Conservation (phyloP, 495 filamentous ascomycete species). For the Tuber melanosporum region DNA sequence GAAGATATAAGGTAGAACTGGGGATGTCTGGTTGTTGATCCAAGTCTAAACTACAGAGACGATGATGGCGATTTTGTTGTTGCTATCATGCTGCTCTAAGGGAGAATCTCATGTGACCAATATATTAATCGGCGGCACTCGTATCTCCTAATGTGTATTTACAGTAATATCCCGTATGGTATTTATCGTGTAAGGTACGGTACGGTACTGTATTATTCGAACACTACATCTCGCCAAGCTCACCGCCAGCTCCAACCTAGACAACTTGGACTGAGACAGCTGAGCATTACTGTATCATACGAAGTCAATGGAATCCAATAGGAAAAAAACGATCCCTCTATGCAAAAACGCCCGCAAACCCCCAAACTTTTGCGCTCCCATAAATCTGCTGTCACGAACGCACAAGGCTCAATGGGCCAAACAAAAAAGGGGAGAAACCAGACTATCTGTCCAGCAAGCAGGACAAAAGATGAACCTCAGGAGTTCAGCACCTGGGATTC, state of each 20-base stretch:
- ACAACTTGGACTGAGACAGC: background rate
- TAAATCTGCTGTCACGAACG: background rate
- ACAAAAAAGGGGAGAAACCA: background rate
- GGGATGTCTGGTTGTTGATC: too few species aligned
- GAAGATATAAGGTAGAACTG: too few species aligned
- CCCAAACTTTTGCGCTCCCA: background rate
- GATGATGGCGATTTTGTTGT: too few species aligned
- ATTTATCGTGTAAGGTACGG: too few species aligned
- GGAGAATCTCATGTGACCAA: too few species aligned
- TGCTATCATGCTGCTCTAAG: too few species aligned
- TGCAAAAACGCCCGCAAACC: background rate
- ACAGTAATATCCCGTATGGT: too few species aligned
- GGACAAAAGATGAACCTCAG: background rate
- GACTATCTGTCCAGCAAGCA: too few species aligned
- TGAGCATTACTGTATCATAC: background rate
- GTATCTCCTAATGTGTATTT: too few species aligned
- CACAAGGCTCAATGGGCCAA: background rate
- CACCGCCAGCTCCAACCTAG: background rate
- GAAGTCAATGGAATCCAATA: background rate
- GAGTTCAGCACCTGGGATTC: conserved; percentile 10
- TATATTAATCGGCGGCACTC: too few species aligned
- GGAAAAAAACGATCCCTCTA: rapidly evolving
- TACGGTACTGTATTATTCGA: too few species aligned
- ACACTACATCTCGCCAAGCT: background rate
- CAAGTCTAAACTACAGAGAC: too few species aligned